Conservation (phyloP, 805 yeast genomes). For the Saturnispora halmiae region DNA sequence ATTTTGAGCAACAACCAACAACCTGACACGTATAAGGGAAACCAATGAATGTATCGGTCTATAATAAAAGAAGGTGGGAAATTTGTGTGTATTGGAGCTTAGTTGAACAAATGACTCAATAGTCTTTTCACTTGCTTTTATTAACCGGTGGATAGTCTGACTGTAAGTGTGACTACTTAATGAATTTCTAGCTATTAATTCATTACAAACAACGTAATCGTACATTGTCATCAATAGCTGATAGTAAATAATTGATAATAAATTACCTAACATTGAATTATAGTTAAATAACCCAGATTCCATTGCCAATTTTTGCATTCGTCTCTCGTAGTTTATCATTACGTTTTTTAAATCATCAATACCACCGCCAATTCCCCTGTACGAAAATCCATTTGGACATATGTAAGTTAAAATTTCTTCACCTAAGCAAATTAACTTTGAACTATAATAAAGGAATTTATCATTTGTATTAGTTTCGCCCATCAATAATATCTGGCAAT, state of each 20-base stretch:
- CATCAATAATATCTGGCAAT: slow-evolving; percentile 26
- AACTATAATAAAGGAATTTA: slow-evolving; percentile 35
- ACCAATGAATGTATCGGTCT: slow-evolving; percentile 46
- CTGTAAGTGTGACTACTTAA: slow-evolving; percentile 27
- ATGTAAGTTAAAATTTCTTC: slow-evolving; percentile 40
- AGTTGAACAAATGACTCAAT: slow-evolving; percentile 37
- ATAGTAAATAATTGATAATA: slow-evolving; percentile 39
- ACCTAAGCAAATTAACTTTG: slow-evolving; percentile 38
- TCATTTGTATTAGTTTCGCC: slow-evolving; percentile 34
- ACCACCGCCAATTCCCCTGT: slow-evolving; percentile 2
- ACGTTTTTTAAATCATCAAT: slow-evolving; percentile 21
- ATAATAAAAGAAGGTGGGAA: slow-evolving; percentile 45
- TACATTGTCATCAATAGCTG: slow-evolving; percentile 44
- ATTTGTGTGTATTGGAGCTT: slow-evolving; percentile 31
- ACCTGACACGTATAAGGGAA: slow-evolving; percentile 37
- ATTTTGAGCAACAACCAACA: slow-evolving; percentile 36
- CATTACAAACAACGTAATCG: slow-evolving; percentile 41
- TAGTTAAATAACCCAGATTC: slow-evolving; percentile 33
- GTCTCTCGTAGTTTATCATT: slow-evolving; percentile 33
- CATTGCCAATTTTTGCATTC: slow-evolving; percentile 32
- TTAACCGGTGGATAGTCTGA: slow-evolving; percentile 34
- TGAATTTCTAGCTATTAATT: slow-evolving; percentile 24
- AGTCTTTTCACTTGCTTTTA: slow-evolving; percentile 38
- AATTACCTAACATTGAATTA: slow-evolving; percentile 30
- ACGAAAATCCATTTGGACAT: slow-evolving; percentile 23